A percentile compares a stretch with the other conserved stretches of the same genome.
These are phyloP conservation scores for Kondoa malvinella DNA, from an alignment of 768 basidiomycete species.

Conservation along the genomic window DNA sequence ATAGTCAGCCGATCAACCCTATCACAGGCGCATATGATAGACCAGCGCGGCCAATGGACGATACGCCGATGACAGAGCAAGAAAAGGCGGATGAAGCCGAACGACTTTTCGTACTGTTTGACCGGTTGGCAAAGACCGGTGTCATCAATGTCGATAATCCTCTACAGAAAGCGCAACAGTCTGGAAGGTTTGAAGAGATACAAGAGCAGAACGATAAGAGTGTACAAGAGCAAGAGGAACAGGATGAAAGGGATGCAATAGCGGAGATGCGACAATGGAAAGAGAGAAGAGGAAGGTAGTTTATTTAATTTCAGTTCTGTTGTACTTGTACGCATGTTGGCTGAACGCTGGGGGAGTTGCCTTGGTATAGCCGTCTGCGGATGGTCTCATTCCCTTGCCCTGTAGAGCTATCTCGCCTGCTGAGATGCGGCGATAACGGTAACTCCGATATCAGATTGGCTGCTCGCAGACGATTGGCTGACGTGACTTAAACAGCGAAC, in stretches of 20 bases:
- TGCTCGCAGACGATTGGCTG: too few relatives aligned
- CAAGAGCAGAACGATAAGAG: conserved; percentile 15
- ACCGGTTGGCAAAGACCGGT: conserved; percentile 63
- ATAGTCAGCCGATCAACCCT: conserved; percentile 45
- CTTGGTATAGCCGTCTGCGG: too few relatives aligned
- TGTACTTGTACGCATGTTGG: too few relatives aligned
- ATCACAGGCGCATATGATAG: conserved; percentile 56
- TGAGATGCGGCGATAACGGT: too few relatives aligned
- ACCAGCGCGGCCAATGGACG: conserved; percentile 29
- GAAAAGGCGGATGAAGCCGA: conserved; percentile 91
- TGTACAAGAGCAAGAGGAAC: conserved; percentile 16
- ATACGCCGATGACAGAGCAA: conserved; percentile 62
- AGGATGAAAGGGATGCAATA: conserved; percentile 23
- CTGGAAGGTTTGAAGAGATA: conserved; percentile 22
- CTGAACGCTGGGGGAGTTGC: too few relatives aligned
- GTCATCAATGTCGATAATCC: conserved; percentile 39
- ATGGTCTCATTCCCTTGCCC: too few relatives aligned
- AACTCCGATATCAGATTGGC: too few relatives aligned
- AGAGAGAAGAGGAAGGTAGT: not conserved
- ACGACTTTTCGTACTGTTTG: conserved; percentile 76
- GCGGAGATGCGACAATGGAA: conserved; percentile 24
- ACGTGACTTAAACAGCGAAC: too few relatives aligned
- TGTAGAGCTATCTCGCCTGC: too few relatives aligned
- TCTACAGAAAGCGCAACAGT: conserved; percentile 25
- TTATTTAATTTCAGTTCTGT: too few relatives aligned